These are phyloP conservation scores for Dactylellina sp. DNA, from an alignment of 2,329 filamentous ascomycete species.

Conservation along the genomic window DNA sequence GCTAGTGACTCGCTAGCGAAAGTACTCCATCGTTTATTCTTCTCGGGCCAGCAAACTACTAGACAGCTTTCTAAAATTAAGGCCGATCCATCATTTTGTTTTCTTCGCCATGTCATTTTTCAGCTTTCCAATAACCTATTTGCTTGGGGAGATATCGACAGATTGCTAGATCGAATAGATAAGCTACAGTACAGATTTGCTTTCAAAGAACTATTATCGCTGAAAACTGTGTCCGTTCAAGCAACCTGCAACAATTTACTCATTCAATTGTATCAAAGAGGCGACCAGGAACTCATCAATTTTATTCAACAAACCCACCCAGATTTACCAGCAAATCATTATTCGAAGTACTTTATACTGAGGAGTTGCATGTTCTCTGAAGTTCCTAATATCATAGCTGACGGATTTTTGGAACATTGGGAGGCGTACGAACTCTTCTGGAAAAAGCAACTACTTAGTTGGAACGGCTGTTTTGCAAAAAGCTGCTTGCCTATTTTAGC, in stretches of 20 bases:
- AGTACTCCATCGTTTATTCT: not conserved
- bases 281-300: not conserved
- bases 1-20: not conserved
- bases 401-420: no score
- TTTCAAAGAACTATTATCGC: constrained; percentile 2
- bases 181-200: not conserved
- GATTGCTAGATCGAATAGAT: not conserved
- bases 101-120: constrained; percentile 3
- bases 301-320: constrained; percentile 2
- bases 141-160: not conserved
- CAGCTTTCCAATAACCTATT: constrained; percentile 11
- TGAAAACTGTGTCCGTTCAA: not conserved
- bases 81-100: not conserved
- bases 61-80: not conserved
- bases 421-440: no score
- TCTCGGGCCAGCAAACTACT: no score
- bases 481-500: no score
- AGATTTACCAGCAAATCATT: not conserved
- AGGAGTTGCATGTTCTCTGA: no score
- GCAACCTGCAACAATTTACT: constrained; percentile 3
- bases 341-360: no score
- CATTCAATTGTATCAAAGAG: not conserved
- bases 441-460: no score
- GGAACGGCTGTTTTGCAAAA: no score
- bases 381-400: no score